These are phyloP conservation scores for Anthracocystis walkeri DNA, from an alignment of 1,284 basidiomycete species.

Conservation along the genomic window DNA sequence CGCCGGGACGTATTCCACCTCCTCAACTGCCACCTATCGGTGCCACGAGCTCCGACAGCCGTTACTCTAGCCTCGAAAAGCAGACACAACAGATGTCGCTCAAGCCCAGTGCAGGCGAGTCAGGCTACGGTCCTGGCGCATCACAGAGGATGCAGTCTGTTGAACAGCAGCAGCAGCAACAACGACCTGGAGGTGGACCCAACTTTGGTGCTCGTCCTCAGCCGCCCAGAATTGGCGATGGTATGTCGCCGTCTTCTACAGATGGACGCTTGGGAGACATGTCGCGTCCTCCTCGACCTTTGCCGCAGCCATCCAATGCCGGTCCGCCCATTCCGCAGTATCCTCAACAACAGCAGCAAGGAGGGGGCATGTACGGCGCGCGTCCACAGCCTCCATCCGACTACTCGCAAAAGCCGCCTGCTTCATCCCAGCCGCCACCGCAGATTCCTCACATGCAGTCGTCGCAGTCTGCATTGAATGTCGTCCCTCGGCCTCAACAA, in stretches of 20 bases:
- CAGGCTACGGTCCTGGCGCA: constrained; percentile 11
- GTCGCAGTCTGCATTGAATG: constrained; percentile 17
- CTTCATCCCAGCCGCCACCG: constrained; percentile 13
- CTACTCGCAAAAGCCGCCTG: constrained; percentile 19
- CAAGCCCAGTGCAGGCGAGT: constrained; percentile 22
- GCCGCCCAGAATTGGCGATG: constrained; percentile 30
- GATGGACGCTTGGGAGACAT: constrained; percentile 31
- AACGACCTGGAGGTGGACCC: constrained; percentile 28
- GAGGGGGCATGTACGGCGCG: constrained; percentile 28
- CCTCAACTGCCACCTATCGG: constrained; percentile 30
- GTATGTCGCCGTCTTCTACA: constrained; percentile 18
- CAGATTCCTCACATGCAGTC: constrained; percentile 23
- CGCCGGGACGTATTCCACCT: constrained; percentile 33
- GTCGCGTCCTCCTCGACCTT: constrained; percentile 51
- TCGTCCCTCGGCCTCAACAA: constrained; percentile 14
- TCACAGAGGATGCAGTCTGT: constrained; percentile 38
- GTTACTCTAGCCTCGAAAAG: constrained; percentile 52
- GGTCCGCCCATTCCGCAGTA: constrained; percentile 39
- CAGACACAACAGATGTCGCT: constrained; percentile 60
- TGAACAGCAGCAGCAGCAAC: constrained; percentile 30
- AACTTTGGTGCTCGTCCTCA: constrained; percentile 39
- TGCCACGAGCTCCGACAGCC: constrained; percentile 20
- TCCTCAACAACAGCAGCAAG: constrained; percentile 21
- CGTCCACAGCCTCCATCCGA: constrained; percentile 31
- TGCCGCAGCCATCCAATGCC: constrained; percentile 39